These are phyloP conservation scores for Aureobasidium sp. DNA, from an alignment of 2,329 filamentous ascomycete species.

Conservation along the genomic window DNA sequence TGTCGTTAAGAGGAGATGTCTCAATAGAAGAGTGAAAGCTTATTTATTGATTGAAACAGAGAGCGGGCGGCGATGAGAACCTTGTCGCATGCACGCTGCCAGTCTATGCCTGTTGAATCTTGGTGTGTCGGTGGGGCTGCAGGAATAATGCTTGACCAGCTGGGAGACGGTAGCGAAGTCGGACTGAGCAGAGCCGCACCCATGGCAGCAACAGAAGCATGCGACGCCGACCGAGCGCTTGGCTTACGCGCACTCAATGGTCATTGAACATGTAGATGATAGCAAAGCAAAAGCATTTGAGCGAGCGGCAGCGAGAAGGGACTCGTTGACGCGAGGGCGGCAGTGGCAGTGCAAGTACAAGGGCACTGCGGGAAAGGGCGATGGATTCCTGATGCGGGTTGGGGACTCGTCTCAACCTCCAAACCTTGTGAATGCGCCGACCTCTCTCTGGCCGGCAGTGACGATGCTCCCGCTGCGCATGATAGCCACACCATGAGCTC, in stretches of 20 bases:
- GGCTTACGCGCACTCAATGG: neutral
- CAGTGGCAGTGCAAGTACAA: neutral
- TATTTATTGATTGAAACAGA: neutral
- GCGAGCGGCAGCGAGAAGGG: neutral
- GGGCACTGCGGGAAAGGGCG: neutral
- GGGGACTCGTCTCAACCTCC: neutral
- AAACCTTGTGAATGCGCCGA: neutral
- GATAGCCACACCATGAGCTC: constrained; percentile 8
- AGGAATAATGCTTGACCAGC: neutral
- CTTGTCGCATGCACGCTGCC: neutral
- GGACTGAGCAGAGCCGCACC: neutral
- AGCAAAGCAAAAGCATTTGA: neutral
- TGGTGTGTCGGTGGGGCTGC: neutral
- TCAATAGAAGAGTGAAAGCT: neutral
- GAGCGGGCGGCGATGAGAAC: neutral
- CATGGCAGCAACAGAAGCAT: neutral
- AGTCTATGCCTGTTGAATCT: neutral
- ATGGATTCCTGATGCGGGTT: neutral
- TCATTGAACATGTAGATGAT: neutral
- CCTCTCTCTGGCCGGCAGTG: neutral
- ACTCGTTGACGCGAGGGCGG: too few species aligned
- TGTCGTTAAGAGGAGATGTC: too few species aligned
- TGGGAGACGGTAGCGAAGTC: neutral
- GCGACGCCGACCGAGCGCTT: neutral
- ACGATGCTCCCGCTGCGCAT: neutral